These are phyloP conservation scores for Cerioporus squamosus DNA, from an alignment of 1,284 basidiomycete species.

Conservation along the genomic window DNA sequence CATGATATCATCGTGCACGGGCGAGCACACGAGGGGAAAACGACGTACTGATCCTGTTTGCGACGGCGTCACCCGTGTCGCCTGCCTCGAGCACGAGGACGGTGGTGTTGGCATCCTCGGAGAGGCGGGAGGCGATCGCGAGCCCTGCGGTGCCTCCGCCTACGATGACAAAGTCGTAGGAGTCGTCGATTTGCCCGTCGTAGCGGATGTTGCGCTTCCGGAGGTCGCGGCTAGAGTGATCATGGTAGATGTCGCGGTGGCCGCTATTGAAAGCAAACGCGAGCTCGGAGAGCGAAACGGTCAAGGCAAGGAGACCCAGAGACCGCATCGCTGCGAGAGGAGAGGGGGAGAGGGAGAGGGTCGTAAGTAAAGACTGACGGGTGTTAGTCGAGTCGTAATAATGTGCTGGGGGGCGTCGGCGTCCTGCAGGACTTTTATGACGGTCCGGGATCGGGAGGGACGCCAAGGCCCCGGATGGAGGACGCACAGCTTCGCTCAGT, in stretches of 20 bases:
- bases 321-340: conserved; percentile 28
- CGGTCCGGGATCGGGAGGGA: neutral
- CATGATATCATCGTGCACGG: neutral
- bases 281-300: conserved; percentile 29
- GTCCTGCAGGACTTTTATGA: neutral
- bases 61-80: conserved; percentile 55
- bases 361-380: neutral
- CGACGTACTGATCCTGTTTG: conserved; percentile 41
- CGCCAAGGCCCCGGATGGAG: neutral
- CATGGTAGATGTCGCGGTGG: conserved; percentile 30
- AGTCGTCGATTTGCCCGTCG: conserved; percentile 39
- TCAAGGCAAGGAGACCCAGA: conserved; percentile 27
- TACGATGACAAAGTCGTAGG: conserved; percentile 62
- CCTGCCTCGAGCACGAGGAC: conserved; percentile 80
- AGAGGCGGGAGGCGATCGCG: conserved; percentile 72
- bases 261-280: conserved; percentile 19
- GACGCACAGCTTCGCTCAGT: neutral
- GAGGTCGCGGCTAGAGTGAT: conserved; percentile 26
- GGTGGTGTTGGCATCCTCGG: conserved; percentile 68
- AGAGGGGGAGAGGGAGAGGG: conserved; percentile 1
- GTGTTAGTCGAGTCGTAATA: no score
- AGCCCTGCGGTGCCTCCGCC: conserved; percentile 79
- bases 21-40: neutral
- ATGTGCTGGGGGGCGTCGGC: neutral
- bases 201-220: conserved; percentile 45